Evolutionary conservation across 768 basidiomycete genomes (phyloP).

Genomic region (Gelatoporia subvermispora): DNA sequence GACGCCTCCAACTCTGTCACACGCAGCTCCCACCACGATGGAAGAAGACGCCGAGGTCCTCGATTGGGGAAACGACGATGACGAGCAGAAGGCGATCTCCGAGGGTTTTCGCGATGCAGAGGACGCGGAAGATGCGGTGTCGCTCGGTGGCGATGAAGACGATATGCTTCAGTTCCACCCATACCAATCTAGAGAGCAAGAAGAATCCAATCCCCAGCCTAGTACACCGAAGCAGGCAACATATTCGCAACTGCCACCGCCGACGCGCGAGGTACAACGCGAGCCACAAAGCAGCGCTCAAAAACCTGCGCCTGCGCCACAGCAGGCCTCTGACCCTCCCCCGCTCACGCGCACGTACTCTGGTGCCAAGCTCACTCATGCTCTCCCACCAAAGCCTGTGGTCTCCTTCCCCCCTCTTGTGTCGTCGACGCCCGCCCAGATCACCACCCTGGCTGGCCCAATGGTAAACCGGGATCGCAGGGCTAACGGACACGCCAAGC

Average conservation of each 20-base stretch:
- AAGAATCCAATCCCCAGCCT: constrained; percentile 9
- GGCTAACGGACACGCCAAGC: constrained; percentile 24
- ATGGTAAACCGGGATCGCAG: constrained; percentile 53
- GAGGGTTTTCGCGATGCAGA: constrained; percentile 23
- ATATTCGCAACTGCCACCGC: neutral
- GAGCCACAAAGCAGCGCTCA: constrained; percentile 15
- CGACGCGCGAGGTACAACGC: constrained; percentile 19
- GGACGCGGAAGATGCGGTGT: constrained; percentile 59
- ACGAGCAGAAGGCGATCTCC: constrained; percentile 22
- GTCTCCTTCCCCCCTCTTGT: constrained; percentile 43
- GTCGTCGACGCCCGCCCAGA: constrained; percentile 47
- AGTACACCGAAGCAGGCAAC: constrained; percentile 13
- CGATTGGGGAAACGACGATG: constrained; percentile 63
- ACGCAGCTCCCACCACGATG: constrained; percentile 39
- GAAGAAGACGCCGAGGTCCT: constrained; percentile 65
- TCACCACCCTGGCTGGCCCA: constrained; percentile 55
- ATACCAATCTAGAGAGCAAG: constrained; percentile 33
- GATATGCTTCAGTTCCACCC: constrained; percentile 48
- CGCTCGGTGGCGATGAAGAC: constrained; percentile 62
- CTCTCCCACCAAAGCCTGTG: constrained; percentile 63
- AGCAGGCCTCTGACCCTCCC: constrained; percentile 19
- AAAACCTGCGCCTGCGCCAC: constrained; percentile 9
- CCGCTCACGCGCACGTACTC: constrained; percentile 23
- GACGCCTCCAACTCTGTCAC: constrained; percentile 5
- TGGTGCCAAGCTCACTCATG: constrained; percentile 50